Base-by-base conservation (phyloP, 805 yeast species). In the Saccharomyces mikatae region DNA sequence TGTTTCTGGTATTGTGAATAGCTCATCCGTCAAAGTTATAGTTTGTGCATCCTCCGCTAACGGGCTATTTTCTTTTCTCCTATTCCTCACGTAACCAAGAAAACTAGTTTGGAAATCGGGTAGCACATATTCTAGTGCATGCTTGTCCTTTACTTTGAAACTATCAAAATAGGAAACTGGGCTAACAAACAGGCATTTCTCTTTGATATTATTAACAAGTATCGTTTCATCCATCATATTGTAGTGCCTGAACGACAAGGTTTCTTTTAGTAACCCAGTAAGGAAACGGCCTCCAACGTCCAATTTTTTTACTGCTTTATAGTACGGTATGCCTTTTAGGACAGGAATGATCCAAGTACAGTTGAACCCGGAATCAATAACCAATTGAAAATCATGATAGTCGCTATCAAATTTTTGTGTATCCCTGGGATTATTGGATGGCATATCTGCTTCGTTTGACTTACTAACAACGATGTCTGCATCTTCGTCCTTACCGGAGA, bases 221-320 rank as follows among this genome's bases (percentile, higher is more conserved):
- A 87, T 75, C 0, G 96, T 85, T 69, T 95, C 99, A 57, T 94
- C 97, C 66, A 89, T 83, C 60, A 94, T 90, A 64, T 94, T 92
- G 68, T 91, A 94, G 72, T 94, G 94, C 52, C 97, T 76, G 65
- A 87, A 94, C 2, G 97, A 89, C 11, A 92, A 80, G 50, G 88
- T 77, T 65, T 94, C 98, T 58, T 90, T 78, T 52, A 95, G 70
- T 50, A 85, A 80, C 3, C 97, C 96, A 52, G 89, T 88, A 52
- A 94, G 71, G 50, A 88, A 75, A 54, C 88, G 79, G 0, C 99
- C 99, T 0, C 94, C 99, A 49, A 95, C 80, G 48, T 90, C 92
- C 52, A 91, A 71, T 57, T 88, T 84, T 57, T 81, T 80, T 2
- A 89, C 82, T 0, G 90, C 97, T 32, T 81, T 80, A 82, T 89